A percentile compares a stretch with the other conserved stretches of the same genome.
Conservation (phyloP, 495 filamentous ascomycete genomes). For the Poronia punctata region DNA sequence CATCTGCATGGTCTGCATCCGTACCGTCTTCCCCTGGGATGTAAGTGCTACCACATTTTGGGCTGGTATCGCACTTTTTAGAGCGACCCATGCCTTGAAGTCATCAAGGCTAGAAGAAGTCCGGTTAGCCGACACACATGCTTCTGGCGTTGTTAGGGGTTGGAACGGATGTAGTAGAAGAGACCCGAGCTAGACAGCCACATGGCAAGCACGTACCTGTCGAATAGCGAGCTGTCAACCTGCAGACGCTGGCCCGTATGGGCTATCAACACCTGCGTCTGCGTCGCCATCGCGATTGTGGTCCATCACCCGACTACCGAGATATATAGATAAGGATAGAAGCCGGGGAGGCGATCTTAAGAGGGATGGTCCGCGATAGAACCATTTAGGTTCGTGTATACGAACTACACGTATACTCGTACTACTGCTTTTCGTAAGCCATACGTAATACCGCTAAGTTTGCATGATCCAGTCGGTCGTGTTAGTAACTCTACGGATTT, state of each 20-base stretch:
- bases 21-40: conserved; percentile 70
- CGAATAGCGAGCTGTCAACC: conserved; percentile 60
- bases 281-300: conserved; percentile 50
- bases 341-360: conserved; percentile 9
- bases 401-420: no score
- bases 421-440: no score
- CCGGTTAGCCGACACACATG: conserved; percentile 7
- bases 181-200: neutral
- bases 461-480: no score
- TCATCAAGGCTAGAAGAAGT: conserved; percentile 40
- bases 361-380: no score
- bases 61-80: conserved; percentile 57
- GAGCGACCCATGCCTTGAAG: conserved; percentile 66
- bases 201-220: conserved; percentile 49
- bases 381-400: no score
- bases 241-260: conserved; percentile 79
- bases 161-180: neutral
- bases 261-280: conserved; percentile 76
- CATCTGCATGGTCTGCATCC: conserved; percentile 61
- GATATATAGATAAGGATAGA: conserved; percentile 12
- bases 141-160: conserved; percentile 2
- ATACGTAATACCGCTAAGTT: no score
- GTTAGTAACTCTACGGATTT: no score
- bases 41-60: conserved; percentile 77
- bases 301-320: conserved; percentile 22